Evolutionary conservation across 345 rosid genomes (phyloP), one percentile per base, ranked within the genome.

Genomic region (Salix caprea): DNA sequence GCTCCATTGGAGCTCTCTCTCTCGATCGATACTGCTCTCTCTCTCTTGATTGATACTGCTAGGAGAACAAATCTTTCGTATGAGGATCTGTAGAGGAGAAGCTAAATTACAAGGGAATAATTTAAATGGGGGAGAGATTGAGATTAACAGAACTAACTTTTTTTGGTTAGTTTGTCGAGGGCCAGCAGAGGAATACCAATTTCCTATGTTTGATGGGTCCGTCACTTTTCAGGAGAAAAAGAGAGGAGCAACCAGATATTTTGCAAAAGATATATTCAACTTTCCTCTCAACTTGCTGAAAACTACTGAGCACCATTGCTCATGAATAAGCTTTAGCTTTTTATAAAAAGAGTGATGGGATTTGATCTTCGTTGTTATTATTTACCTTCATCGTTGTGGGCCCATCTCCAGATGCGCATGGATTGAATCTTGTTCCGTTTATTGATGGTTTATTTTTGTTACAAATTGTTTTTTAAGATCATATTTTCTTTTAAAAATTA

Each of bases 231-330:
- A 30, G 21, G 13, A 13, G 15, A 32, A 19, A 71, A 7, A 19
- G 19, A 71, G 0, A 30, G 8, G 1, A 4, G 23, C 56, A 32
- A 24, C 40, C 1, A 26, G 78, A 67, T 34, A 44, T 44, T 56
- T 40, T 42, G 16, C 3, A 2, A 34, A 39, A 46, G 52, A 69
- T 64, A 40, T 11, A 13, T 58, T 42, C 74, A 69, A 60, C 74
- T 40, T 69, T 69, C 42, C 68, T 26, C 58, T 69, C 79, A 61
- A 40, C 12, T 23, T 50, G 70, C 65, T 77, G 65, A 65, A 77
- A 71, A 44, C 50, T 70, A 44, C 24, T 6, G 2, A n/a, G 24
- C 69, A 62, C 69, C 76, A 73, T 40, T 67, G 60, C 40, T 68
- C 40, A 28, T 26, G 39, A 18, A 21, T 21, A 21, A 6, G 60